Evolutionary conservation across 805 yeast genomes (phyloP).

Genomic region (Candida ponderosae): DNA sequence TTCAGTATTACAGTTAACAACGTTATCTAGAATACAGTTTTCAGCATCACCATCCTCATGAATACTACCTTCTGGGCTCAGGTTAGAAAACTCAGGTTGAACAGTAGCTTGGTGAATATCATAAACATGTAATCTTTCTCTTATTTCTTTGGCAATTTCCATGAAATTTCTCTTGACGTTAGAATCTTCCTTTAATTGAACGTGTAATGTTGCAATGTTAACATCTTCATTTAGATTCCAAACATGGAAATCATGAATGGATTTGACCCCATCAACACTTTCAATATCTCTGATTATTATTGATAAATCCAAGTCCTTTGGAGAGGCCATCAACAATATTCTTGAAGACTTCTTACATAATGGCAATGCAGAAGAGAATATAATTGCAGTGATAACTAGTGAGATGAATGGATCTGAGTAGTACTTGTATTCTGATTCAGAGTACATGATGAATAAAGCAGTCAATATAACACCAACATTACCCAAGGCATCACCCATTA

Average conservation of each 20-base stretch:
- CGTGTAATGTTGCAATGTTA: conserved; percentile 83
- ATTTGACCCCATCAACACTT: conserved; percentile 62
- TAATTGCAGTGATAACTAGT: conserved; percentile 75
- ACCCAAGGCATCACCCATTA: conserved; percentile 93
- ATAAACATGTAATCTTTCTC: conserved; percentile 69
- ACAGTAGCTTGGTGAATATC: conserved; percentile 93
- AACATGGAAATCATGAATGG: conserved; percentile 91
- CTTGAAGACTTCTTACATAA: conserved; percentile 80
- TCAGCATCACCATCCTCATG: conserved; percentile 19
- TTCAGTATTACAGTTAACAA: conserved; percentile 40
- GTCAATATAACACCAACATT: conserved; percentile 87
- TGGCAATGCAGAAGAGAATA: conserved; percentile 87
- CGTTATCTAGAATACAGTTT: conserved; percentile 44
- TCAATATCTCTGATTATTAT: conserved; percentile 62
- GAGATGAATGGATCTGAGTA: conserved; percentile 86
- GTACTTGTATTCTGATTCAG: conserved; percentile 81
- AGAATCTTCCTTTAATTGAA: conserved; percentile 61
- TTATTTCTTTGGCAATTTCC: conserved; percentile 64
- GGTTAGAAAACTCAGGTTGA: conserved; percentile 77
- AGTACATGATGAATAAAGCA: conserved; percentile 90
- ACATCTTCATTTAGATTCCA: conserved; percentile 92
- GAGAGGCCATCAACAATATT: conserved; percentile 88
- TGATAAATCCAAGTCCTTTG: conserved; percentile 72
- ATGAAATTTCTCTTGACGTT: conserved; percentile 41
- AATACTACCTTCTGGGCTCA: not conserved